Evolutionary conservation across 2,329 filamentous ascomycete genomes (phyloP), one percentile per base, ranked within the genome.

Genomic region (Fusarium coffeatum): DNA sequence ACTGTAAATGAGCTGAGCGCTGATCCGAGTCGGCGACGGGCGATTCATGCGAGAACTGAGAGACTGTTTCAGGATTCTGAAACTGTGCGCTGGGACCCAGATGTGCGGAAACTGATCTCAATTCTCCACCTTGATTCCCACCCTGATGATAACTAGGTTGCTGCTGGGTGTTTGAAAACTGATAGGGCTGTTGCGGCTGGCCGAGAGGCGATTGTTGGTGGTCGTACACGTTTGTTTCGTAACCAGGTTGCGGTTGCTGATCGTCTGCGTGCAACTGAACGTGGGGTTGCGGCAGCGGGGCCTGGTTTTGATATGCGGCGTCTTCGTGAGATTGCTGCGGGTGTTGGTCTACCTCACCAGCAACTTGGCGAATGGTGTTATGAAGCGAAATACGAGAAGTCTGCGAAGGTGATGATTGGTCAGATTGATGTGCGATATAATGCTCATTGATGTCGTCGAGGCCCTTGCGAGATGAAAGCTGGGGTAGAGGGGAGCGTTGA

Each of bases 11-110:
- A 67, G 78, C 76, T 65, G 81, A 78, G 51, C 74, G 74, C 64
- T 78, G 78, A 64, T 87, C 86, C 41, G 81, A 80, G 67, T 89
- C 87, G 43, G 82, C 80, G 20, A 84, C 76, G 37, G 85, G 85
- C 34, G 88, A 89, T 63, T 90, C 89, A 82, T 87, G 84, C 75
- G 89, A 90, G 71, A 88, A 76, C 77, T 90, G 88, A 9, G 88
- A 90, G 40, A 88, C 78, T 8, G 88, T 89, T 77, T 90, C 88
- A 28, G 87, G 80, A 73, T 88, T 89, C 59, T 77, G 79, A 54
- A 77, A 77, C 56, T 66, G 78, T 59, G 59, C 48, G 59, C 66
- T 72, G 61, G 70, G 78, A 67, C 72, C 77, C 55, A 80, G 74
- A 56, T 82, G 79, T 41, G 76, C 77, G n/a, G 79, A 74, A 64